A percentile compares a stretch with the other conserved stretches of the same genome.
These are phyloP conservation scores for Lunasporangiospora selenospora DNA, from an alignment of 192 early-diverging fungal species.

Conservation along the genomic window DNA sequence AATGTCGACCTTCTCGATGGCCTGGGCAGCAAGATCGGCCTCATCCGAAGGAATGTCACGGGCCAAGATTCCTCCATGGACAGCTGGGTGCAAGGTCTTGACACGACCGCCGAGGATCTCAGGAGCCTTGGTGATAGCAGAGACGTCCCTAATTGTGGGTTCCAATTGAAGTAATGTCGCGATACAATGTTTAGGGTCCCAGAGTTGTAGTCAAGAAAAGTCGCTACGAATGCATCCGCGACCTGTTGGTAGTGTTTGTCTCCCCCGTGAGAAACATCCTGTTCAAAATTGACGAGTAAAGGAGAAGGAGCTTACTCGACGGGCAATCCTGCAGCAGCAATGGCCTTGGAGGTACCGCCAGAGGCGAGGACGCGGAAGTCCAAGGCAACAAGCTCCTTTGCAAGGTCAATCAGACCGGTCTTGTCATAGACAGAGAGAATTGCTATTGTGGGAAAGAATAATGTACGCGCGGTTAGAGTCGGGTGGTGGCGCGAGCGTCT, in stretches of 20 bases:
- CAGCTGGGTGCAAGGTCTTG: constrained; percentile 98
- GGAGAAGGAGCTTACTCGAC: constrained; percentile 68
- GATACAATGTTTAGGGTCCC: neutral
- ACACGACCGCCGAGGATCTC: constrained; percentile 99
- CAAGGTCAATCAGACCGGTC: constrained; percentile 91
- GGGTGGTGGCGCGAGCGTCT: too few relatives aligned
- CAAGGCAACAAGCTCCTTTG: constrained; percentile 76
- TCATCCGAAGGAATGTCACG: constrained; percentile 85
- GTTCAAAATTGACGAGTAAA: too few relatives aligned
- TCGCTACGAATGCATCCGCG: too few relatives aligned
- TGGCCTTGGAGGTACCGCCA: constrained; percentile 92
- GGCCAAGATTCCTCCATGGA: constrained; percentile 97
- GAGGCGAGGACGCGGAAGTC: constrained; percentile 89
- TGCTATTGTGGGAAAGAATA: constrained; percentile 50
- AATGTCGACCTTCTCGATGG: constrained; percentile 93
- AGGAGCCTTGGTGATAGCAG: constrained; percentile 96
- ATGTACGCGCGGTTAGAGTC: too few relatives aligned
- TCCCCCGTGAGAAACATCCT: too few relatives aligned
- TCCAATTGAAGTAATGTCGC: neutral
- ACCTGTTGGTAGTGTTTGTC: too few relatives aligned
- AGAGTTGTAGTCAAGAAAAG: neutral
- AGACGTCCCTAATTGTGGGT: constrained; percentile 89
- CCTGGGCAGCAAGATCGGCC: constrained; percentile 84
- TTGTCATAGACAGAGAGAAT: constrained; percentile 98
- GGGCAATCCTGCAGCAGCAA: constrained; percentile 87